phyloP scores from a whole-genome alignment of 2,329 filamentous ascomycete species.

The Harringtonia lauricola region DNA sequence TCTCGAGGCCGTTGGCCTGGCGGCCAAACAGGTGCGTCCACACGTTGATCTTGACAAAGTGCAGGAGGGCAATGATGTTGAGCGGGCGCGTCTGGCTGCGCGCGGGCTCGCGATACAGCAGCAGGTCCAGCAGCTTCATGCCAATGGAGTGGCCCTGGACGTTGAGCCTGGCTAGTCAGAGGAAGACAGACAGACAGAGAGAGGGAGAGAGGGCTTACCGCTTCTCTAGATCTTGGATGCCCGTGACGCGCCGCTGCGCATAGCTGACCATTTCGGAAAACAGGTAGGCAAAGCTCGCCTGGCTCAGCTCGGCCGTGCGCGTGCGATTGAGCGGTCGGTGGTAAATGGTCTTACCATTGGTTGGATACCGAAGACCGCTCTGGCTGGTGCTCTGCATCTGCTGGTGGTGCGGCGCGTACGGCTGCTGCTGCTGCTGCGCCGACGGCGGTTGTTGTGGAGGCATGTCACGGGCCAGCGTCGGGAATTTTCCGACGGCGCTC shows the following conservation, averaged over 20 bases:
- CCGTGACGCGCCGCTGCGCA: conserved; percentile 80
- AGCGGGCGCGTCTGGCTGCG: conserved; percentile 68
- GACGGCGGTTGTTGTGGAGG: not conserved
- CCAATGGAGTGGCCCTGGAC: conserved; percentile 88
- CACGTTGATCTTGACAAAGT: conserved; percentile 86
- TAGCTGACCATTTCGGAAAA: conserved; percentile 97
- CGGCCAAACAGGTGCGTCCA: conserved; percentile 90
- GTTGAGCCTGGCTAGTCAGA: conserved; percentile 56
- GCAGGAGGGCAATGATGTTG: conserved; percentile 80
- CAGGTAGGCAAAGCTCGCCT: conserved; percentile 89
- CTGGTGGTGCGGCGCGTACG: not conserved
- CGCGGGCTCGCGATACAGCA: conserved; percentile 70
- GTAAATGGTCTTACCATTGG: conserved; percentile 95
- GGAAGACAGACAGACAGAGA: conserved; percentile 3
- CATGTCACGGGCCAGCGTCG: conserved; percentile 5
- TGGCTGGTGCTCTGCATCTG: conserved; percentile 27
- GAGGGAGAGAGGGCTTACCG: conserved; percentile 39
- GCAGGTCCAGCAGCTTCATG: conserved; percentile 86
- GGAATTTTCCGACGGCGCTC: conserved; percentile 5
- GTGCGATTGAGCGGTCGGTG: conserved; percentile 87
- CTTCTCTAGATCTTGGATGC: conserved; percentile 88
- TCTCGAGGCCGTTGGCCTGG: conserved; percentile 85
- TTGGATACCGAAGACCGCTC: conserved; percentile 71
- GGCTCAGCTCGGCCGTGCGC: conserved; percentile 79
- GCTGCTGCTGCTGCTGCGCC: conserved; percentile 6